phyloP scores from a whole-genome alignment of 2,329 filamentous ascomycete genomes.

The Monosporascus sp. region DNA sequence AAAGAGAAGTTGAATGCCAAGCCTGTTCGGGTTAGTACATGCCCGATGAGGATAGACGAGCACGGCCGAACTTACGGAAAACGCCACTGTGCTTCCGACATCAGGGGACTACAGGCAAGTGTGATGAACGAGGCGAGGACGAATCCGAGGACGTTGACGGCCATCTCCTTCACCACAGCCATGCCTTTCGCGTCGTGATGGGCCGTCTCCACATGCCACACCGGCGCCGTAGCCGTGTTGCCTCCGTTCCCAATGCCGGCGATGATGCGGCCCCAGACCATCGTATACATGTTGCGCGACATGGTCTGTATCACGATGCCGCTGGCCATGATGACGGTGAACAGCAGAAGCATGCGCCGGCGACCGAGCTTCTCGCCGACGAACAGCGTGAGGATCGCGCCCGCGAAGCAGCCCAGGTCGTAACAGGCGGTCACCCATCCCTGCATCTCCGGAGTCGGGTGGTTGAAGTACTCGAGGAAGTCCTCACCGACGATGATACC shows the following conservation, averaged over 20 bases:
- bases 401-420: conserved; percentile 35
- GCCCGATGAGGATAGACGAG: background rate
- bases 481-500: background rate
- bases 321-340: conserved; percentile 35
- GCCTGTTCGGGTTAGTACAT: background rate
- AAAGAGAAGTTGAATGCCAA: background rate
- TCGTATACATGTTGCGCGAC: conserved; percentile 35
- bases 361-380: conserved; percentile 38
- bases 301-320: conserved; percentile 41
- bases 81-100: conserved; percentile 1
- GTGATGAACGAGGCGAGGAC: conserved; percentile 1
- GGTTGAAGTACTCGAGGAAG: background rate
- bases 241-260: conserved; percentile 43
- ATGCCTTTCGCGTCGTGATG: conserved; percentile 1
- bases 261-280: conserved; percentile 41
- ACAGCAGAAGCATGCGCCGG: conserved; percentile 32
- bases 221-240: conserved; percentile 25
- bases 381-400: conserved; percentile 30
- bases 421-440: conserved; percentile 14
- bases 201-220: conserved; percentile 2
- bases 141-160: conserved; percentile 3
- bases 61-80: background rate
- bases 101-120: conserved; percentile 1
- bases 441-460: background rate
- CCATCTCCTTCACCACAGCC: conserved; percentile 3